Conservation (phyloP, 169 alveolate species). For the Amoebophrya sp. region DNA sequence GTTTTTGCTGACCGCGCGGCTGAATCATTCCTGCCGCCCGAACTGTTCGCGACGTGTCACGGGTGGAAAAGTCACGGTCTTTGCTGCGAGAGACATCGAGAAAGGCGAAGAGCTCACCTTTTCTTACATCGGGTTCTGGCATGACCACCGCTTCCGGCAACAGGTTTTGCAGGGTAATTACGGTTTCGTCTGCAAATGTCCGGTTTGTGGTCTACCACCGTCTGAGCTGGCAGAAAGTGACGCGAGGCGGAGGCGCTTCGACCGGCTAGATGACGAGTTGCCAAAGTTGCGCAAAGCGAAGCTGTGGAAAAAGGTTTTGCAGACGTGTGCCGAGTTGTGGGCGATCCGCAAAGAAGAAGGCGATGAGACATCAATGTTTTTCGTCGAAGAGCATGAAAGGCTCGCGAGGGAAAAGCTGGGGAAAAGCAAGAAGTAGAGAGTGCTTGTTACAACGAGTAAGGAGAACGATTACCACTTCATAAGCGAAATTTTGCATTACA, state of each 20-base stretch:
- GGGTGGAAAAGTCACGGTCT: not conserved
- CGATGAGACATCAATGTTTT: not conserved
- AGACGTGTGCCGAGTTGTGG: not conserved
- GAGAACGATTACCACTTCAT: not conserved
- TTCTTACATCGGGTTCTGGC: not conserved
- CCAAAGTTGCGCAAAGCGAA: not conserved
- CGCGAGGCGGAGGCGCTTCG: not conserved
- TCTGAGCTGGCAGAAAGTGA: not conserved
- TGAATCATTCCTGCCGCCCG: not conserved
- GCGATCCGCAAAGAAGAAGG: not conserved
- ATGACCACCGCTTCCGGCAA: not conserved
- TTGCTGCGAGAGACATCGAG: not conserved
- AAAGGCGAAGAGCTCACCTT: not conserved
- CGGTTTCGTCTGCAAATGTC: not conserved
- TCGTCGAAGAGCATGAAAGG: not conserved
- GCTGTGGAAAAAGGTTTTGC: not conserved
- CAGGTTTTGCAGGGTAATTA: not conserved
- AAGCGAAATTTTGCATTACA: not conserved
- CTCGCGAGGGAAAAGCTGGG: not conserved
- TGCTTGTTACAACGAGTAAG: not conserved
- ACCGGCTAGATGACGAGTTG: not conserved
- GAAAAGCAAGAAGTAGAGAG: not conserved
- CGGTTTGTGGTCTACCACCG: not conserved
- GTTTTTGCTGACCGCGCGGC: not conserved
- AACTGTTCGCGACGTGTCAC: not conserved